Percentiles rank a stretch among this genome's conserved stretches.
These are phyloP conservation scores for Favolaschia claudopus DNA, from an alignment of 768 basidiomycete genomes.

Conservation along the genomic window DNA sequence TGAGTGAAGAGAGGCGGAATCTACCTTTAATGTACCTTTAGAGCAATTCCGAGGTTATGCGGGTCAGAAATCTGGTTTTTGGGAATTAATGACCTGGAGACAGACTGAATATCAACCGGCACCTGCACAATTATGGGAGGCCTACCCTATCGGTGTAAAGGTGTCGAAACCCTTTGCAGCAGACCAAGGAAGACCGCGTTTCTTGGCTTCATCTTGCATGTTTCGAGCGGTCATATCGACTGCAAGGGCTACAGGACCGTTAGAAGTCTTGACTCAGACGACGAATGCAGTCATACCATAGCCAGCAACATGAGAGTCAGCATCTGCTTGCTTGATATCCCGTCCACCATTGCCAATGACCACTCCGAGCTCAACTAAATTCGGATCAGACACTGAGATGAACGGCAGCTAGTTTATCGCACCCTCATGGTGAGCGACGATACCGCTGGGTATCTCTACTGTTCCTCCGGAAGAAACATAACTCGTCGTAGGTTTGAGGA, in stretches of 20 bases:
- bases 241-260: constrained; percentile 90
- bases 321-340: constrained; percentile 77
- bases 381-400: constrained; percentile 8
- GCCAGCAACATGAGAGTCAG: constrained; percentile 85
- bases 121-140: neutral
- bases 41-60: constrained; percentile 75
- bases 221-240: constrained; percentile 98
- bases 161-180: constrained; percentile 97
- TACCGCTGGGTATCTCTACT: constrained; percentile 88
- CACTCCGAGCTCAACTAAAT: constrained; percentile 92
- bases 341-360: constrained; percentile 90
- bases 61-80: constrained; percentile 73
- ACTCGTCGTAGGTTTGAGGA: constrained; percentile 94
- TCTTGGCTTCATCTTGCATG: constrained; percentile 92
- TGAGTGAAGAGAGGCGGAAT: neutral
- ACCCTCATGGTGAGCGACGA: constrained; percentile 94
- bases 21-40: no score
- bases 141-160: constrained; percentile 89
- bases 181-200: constrained; percentile 96
- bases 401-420: neutral
- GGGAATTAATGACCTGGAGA: constrained; percentile 77
- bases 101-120: neutral
- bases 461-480: constrained; percentile 81
- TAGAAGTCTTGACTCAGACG: no score
- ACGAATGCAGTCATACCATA: constrained; percentile 91